These are phyloP conservation scores for Eimeria tenella DNA, from an alignment of 169 alveolate genomes.

Conservation along the genomic window DNA sequence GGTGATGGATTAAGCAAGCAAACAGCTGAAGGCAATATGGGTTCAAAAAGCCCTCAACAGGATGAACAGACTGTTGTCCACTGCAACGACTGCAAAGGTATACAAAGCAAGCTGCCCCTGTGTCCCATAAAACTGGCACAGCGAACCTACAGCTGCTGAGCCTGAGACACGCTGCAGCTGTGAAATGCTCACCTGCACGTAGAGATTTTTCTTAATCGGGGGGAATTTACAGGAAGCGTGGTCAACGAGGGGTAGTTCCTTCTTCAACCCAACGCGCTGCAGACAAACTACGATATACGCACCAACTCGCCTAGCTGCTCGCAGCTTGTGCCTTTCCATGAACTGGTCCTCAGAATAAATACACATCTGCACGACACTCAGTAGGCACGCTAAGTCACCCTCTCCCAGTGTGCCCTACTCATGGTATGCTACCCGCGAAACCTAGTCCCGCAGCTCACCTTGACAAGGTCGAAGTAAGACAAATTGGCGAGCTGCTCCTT, in stretches of 20 bases:
- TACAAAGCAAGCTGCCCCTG: too few species aligned
- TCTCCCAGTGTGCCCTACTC: neutral
- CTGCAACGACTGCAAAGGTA: too few species aligned
- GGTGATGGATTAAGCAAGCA: too few species aligned
- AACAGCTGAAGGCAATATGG: too few species aligned
- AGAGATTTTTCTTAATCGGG: constrained; percentile 91
- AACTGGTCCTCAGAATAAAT: neutral
- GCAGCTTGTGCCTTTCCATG: neutral
- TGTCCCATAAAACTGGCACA: too few species aligned
- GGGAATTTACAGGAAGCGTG: constrained; percentile 90
- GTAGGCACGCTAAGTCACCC: neutral
- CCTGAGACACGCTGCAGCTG: neutral
- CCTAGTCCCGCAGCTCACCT: constrained; percentile 31
- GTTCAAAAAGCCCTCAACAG: too few species aligned
- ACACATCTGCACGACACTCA: neutral
- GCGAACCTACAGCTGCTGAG: neutral
- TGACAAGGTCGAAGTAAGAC: constrained; percentile 76
- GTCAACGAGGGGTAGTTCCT: constrained; percentile 91
- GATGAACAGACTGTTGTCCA: too few species aligned
- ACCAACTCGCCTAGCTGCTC: neutral
- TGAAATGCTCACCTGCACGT: constrained; percentile 86
- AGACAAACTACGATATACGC: neutral
- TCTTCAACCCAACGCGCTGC: constrained; percentile 82
- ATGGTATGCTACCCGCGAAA: neutral
- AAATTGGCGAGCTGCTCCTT: constrained; percentile 72